phyloP scores from a whole-genome alignment of 2,329 filamentous ascomycete genomes.

The Ilyonectria sp. region DNA sequence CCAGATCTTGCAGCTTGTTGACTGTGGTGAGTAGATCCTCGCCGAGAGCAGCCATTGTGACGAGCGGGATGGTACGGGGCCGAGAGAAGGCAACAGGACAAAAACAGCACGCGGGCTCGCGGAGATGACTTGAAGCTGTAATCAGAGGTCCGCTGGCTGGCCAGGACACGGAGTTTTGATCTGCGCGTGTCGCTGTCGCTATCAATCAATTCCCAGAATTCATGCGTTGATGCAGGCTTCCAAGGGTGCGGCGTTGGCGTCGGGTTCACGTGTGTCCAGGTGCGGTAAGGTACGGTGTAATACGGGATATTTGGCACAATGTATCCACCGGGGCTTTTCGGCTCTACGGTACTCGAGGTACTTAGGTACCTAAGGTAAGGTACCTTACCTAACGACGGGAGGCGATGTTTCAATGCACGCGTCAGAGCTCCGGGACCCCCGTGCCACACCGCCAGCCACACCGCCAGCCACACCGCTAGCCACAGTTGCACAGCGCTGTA shows the following conservation, averaged over 20 bases:
- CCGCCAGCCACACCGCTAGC: slow-evolving; percentile 36
- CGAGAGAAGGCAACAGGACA: slow-evolving; percentile 20
- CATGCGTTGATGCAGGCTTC: slow-evolving; percentile 45
- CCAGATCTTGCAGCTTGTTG: slow-evolving; percentile 98
- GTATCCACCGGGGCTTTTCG: slow-evolving; percentile 38
- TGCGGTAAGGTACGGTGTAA: slow-evolving; percentile 22
- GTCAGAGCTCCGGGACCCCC: slow-evolving; percentile 10
- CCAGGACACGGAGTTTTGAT: slow-evolving; percentile 42
- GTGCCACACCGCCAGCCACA: slow-evolving; percentile 47
- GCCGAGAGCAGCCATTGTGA: slow-evolving; percentile 89
- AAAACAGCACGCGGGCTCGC: slow-evolving; percentile 34
- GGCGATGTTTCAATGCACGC: not conserved
- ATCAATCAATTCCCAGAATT: slow-evolving; percentile 47
- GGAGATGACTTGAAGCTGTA: slow-evolving; percentile 29
- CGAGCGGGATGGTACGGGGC: slow-evolving; percentile 31
- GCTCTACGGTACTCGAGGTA: slow-evolving; percentile 17
- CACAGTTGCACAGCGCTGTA: slow-evolving; percentile 33
- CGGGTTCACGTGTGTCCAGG: slow-evolving; percentile 47
- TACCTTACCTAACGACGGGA: no score
- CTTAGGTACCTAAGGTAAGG: slow-evolving; percentile 5
- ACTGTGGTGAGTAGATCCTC: slow-evolving; percentile 96
- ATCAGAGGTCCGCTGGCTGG: slow-evolving; percentile 40
- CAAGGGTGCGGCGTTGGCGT: slow-evolving; percentile 36
- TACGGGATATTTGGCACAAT: slow-evolving; percentile 14
- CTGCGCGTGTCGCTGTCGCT: slow-evolving; percentile 48